These are phyloP conservation scores for Stromatinia cepivora DNA, from an alignment of 2,329 filamentous ascomycete species.

Conservation along the genomic window DNA sequence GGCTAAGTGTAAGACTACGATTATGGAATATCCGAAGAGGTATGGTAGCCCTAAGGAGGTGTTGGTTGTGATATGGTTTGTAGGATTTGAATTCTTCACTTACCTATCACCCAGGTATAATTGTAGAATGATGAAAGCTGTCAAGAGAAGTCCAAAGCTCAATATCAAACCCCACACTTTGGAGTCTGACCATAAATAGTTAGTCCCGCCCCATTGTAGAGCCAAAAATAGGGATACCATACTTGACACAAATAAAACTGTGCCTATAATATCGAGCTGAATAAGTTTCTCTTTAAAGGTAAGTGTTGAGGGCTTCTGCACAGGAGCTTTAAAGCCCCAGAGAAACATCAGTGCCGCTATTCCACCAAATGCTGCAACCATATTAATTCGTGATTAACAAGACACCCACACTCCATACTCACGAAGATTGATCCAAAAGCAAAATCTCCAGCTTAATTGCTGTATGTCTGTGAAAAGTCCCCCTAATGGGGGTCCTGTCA, in stretches of 20 bases:
- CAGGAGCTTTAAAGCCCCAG: neutral
- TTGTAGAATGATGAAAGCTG: slow-evolving; percentile 41
- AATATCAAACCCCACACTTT: slow-evolving; percentile 44
- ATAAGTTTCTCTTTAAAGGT: slow-evolving; percentile 14
- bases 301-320: neutral
- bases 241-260: slow-evolving; percentile 40
- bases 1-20: slow-evolving; percentile 6
- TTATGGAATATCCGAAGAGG: slow-evolving; percentile 3
- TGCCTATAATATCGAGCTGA: slow-evolving; percentile 40
- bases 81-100: neutral
- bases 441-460: too few relatives aligned
- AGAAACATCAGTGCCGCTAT: neutral
- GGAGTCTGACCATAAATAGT: slow-evolving; percentile 39
- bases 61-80: neutral
- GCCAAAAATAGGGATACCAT: slow-evolving; percentile 40
- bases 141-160: slow-evolving; percentile 36
- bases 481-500: too few relatives aligned
- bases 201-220: slow-evolving; percentile 42
- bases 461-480: too few relatives aligned
- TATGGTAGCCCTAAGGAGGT: slow-evolving; percentile 8
- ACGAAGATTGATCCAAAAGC: too few relatives aligned
- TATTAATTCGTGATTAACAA: too few relatives aligned
- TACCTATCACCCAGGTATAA: slow-evolving; percentile 28
- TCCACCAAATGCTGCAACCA: neutral
- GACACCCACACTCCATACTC: too few relatives aligned